Evolutionary conservation across 495 filamentous ascomycete genomes (phyloP), one percentile per base, ranked within the genome.

Genomic region (Podospora comata): DNA sequence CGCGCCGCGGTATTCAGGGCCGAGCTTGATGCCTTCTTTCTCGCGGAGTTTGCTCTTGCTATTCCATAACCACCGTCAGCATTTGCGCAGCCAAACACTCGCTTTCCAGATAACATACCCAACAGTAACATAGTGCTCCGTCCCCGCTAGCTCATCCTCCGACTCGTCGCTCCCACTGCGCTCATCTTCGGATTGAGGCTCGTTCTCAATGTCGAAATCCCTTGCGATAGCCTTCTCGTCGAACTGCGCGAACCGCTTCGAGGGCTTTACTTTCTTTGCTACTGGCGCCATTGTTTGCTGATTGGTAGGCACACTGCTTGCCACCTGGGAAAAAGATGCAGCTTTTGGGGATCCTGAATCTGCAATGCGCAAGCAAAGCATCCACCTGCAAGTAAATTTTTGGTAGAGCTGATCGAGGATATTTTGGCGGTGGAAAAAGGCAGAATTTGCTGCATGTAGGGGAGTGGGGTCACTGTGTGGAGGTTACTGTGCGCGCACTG

Each of bases 201-300:
- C 85, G 71, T 90, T 89, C 81, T 98, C 94, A 0, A 92, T 92
- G 75, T 99, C 94, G 74, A 91, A 91, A 75, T 99, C 94, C 66
- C 79, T 79, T 4, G 71, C 77, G 23, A 78, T 7, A 32, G 6
- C 73, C 48, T 76, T 75, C 32, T 84, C 82, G 56, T 74, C 74
- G 67, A 72, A 78, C 56, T 83, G 76, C 20, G 79, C 73, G 60
- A 83, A 79, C 57, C 78, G 75, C 71, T 72, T 74, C 5, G 77
- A 76, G 53, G 76, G 71, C 57, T 72, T 74, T 28, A 74, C 72
- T 60, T 79, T 80, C 63, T 69, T 63, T 66, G 60, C 58, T 53
- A 67, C 53, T 19, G 67, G 70, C 13, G 72, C 70, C 81, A 84
- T 84, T 32, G 15, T 65, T 65, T 39, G 57, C 54, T 30, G 15